Evolutionary conservation across 2,329 filamentous ascomycete genomes (phyloP).

Genomic region (Westerdykella aurantiaca): DNA sequence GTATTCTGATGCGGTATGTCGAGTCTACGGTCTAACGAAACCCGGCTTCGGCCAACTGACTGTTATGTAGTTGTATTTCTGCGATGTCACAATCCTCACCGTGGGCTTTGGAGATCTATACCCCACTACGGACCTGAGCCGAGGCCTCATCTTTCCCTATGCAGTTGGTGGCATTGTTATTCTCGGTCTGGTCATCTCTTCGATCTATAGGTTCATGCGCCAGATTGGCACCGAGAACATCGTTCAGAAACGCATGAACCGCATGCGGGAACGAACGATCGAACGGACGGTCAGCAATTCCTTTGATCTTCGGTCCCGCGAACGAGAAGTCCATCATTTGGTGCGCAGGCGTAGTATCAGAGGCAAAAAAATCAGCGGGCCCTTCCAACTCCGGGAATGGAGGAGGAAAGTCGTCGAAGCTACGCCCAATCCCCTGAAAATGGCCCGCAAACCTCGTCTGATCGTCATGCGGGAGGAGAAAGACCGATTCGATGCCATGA

Average conservation of each 20-base stretch:
- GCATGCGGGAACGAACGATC: slow-evolving; percentile 50
- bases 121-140: slow-evolving; percentile 52
- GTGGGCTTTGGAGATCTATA: slow-evolving; percentile 50
- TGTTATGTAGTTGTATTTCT: slow-evolving; percentile 37
- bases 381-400: slow-evolving; percentile 2
- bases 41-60: not conserved
- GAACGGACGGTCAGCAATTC: slow-evolving; percentile 50
- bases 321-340: slow-evolving; percentile 20
- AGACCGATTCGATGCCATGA: slow-evolving; percentile 73
- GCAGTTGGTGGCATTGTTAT: slow-evolving; percentile 78
- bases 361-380: slow-evolving; percentile 21
- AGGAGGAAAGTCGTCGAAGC: not conserved
- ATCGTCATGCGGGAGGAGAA: slow-evolving; percentile 55
- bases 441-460: slow-evolving; percentile 40
- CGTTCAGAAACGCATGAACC: slow-evolving; percentile 53
- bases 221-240: slow-evolving; percentile 59
- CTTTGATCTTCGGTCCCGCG: slow-evolving; percentile 41
- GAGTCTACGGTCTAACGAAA: not conserved
- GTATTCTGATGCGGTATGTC: slow-evolving; percentile 59
- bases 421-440: slow-evolving; percentile 7
- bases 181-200: slow-evolving; percentile 75
- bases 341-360: slow-evolving; percentile 12
- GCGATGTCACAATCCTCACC: slow-evolving; percentile 39
- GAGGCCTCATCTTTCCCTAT: slow-evolving; percentile 74
- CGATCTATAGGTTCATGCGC: slow-evolving; percentile 62